Base-by-base conservation (phyloP, 805 yeast genomes). In the Saccharomycopsis synnaedendra region DNA sequence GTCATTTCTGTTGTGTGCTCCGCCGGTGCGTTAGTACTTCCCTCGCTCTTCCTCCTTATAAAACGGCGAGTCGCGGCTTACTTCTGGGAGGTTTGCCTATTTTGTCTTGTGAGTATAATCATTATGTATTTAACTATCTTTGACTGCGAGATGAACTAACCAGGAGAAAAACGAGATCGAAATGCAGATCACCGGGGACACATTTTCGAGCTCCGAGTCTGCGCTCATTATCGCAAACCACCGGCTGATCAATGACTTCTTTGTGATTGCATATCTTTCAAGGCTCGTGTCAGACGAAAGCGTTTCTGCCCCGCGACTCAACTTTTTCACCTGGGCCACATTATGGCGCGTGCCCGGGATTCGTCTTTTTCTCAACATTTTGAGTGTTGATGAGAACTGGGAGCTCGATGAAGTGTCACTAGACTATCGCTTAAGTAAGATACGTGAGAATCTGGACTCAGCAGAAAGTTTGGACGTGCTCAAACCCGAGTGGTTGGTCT, bases 321-420 rank as follows among this genome's bases (percentile, higher is more conserved):
- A 69, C 44, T 83, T 80, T 60, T 75, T 84, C 56, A 70, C 81
- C 1, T 86, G 95, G 95, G 82, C 78, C 45, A 59, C 67, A 4
- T 56, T 83, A 3, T 75, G 86, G 78, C 63, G 69, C 28, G 66
- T 82, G 0, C 94, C 95, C 0, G 71, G 73, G 2, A 35, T 78
- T 0, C 62, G 66, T 33, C 60, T 77, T 3, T 53, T 78, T 8
- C 59, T 67, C 44, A 71, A 73, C 47, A 66, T 80, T 34, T 55
- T 75, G 6, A 68, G 70, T 41, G 69, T 75, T 41, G 88, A 84
- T 58, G 95, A 85, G 54, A 85, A 85, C 56, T 78, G 85, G 83
- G 75, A 55, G 7, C 52, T 67, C 41, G 54, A 53, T 5, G 54
- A 53, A 5, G 47, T 45, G 10, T 56, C 72, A 53, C 58, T 78